Conservation (phyloP, 1,284 basidiomycete species). For the Marasmius sp. region DNA sequence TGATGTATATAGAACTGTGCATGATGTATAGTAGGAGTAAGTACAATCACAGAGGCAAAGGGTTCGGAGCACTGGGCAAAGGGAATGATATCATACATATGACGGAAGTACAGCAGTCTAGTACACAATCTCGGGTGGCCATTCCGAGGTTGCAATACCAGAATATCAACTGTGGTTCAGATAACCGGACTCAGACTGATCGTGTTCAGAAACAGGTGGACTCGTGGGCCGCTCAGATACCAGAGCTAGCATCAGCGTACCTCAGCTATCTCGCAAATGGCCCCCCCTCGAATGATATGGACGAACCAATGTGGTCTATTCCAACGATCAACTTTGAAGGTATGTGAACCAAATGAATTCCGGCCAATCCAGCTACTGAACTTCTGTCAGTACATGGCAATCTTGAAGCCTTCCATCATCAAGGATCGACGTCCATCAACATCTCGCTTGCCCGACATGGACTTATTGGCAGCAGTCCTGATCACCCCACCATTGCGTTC, state of each 20-base stretch:
- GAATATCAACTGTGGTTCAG: neutral
- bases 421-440: slow-evolving; percentile 1
- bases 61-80: too few species aligned
- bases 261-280: neutral
- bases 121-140: too few species aligned
- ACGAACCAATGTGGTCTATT: neutral
- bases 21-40: too few species aligned
- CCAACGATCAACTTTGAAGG: neutral
- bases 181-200: neutral
- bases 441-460: slow-evolving; percentile 13
- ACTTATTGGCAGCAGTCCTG: slow-evolving; percentile 11
- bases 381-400: neutral
- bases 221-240: neutral
- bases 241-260: neutral
- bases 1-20: too few species aligned
- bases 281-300: neutral
- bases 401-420: neutral
- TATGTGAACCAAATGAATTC: neutral
- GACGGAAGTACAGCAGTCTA: too few species aligned
- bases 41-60: too few species aligned
- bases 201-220: neutral
- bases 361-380: neutral
- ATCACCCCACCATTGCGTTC: slow-evolving; percentile 10
- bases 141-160: too few species aligned
- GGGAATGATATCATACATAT: too few species aligned